Evolutionary conservation across 2,329 filamentous ascomycete species (phyloP).

Genomic region (Monosporascus sp.): DNA sequence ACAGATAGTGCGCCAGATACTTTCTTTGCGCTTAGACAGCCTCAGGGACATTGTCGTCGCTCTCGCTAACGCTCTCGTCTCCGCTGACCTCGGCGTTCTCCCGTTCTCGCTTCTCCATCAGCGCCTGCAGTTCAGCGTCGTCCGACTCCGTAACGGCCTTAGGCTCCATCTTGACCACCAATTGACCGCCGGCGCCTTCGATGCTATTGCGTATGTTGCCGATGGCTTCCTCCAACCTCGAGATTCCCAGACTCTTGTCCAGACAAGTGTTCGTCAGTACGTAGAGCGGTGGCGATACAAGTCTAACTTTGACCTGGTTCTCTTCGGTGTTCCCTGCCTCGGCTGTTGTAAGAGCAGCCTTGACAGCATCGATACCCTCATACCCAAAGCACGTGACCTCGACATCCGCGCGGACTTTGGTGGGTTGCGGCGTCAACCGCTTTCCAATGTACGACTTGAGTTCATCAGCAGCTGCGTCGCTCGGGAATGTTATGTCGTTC

Average conservation of each 20-base stretch:
- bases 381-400: conserved; percentile 95
- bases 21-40: conserved; percentile 30
- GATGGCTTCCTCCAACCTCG: conserved; percentile 82
- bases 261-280: conserved; percentile 93
- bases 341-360: conserved; percentile 82
- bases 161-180: conserved; percentile 94
- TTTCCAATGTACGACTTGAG: conserved; percentile 94
- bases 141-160: conserved; percentile 99
- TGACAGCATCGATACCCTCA: conserved; percentile 97
- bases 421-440: conserved; percentile 94
- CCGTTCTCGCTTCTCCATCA: conserved; percentile 98
- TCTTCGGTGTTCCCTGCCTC: conserved; percentile 90
- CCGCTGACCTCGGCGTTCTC: conserved; percentile 98
- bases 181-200: conserved; percentile 67
- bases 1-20: neutral
- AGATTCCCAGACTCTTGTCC: conserved; percentile 84
- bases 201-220: conserved; percentile 80
- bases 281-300: conserved; percentile 96
- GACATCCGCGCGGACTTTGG: conserved; percentile 95
- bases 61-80: conserved; percentile 93
- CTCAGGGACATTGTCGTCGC: conserved; percentile 75
- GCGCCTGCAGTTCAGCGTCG: conserved; percentile 89
- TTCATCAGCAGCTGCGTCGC: conserved; percentile 78
- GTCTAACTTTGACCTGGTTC: conserved; percentile 94
- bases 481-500: conserved; percentile 88